These are phyloP conservation scores for Plasmodium fragile DNA, from an alignment of 169 alveolate species.

Conservation along the genomic window DNA sequence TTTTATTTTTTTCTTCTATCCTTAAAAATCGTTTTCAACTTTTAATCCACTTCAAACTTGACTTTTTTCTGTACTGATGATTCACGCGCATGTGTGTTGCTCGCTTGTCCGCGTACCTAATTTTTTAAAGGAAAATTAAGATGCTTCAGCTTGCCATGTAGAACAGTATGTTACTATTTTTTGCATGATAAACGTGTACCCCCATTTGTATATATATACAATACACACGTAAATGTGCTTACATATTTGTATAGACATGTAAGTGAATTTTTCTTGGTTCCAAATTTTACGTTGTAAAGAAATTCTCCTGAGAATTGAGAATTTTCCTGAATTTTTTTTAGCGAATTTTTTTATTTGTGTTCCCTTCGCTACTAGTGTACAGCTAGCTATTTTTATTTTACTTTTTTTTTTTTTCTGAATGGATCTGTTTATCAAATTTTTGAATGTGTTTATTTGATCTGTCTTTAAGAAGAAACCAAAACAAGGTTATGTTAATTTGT, in stretches of 20 bases:
- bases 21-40: background rate
- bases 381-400: background rate
- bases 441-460: slow-evolving; percentile 3
- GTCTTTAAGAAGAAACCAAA: background rate
- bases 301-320: background rate
- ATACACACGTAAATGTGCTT: background rate
- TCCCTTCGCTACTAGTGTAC: background rate
- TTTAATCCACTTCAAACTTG: background rate
- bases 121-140: background rate
- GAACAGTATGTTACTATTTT: background rate
- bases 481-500: background rate
- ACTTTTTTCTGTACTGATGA: background rate
- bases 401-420: background rate
- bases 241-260: background rate
- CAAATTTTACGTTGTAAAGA: slow-evolving; percentile 6
- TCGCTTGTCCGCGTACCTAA: background rate
- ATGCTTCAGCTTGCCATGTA: background rate
- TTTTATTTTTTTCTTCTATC: background rate
- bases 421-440: background rate
- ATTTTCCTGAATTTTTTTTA: slow-evolving; percentile 11
- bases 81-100: background rate
- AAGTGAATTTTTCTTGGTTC: slow-evolving; percentile 4
- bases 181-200: background rate
- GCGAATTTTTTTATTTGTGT: slow-evolving; percentile 18
- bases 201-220: background rate